Percentiles rank a stretch among this genome's conserved stretches.
Evolutionary conservation across 495 filamentous ascomycete genomes (phyloP).

Genomic region (Sordaria brevicollis): DNA sequence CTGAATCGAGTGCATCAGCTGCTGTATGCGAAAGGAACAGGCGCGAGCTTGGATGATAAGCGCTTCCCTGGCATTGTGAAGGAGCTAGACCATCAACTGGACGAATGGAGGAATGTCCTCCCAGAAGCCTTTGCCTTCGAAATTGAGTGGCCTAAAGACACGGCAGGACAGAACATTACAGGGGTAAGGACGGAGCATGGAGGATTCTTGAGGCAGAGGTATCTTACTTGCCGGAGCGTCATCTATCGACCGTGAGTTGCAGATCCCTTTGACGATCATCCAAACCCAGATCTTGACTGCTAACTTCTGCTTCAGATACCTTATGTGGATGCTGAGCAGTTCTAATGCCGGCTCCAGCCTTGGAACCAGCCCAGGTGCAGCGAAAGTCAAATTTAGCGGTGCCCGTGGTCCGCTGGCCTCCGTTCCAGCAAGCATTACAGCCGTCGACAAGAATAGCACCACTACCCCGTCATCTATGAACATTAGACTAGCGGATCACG

Average conservation of each 20-base stretch:
- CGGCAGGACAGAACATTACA: conserved; percentile 7
- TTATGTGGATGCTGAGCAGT: conserved; percentile 33
- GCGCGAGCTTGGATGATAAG: conserved; percentile 22
- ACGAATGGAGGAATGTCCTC: conserved; percentile 33
- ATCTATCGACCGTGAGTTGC: conserved; percentile 33
- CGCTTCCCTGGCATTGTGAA: conserved; percentile 30
- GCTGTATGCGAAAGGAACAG: conserved; percentile 14
- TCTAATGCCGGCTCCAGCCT: not conserved
- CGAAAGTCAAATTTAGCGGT: not conserved
- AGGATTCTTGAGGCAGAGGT: conserved; percentile 34
- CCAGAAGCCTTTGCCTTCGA: conserved; percentile 30
- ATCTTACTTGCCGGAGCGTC: conserved; percentile 36
- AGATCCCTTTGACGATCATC: not conserved
- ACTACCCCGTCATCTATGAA: not conserved
- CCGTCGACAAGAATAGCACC: not conserved
- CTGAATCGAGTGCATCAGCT: conserved; percentile 18
- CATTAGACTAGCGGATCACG: conserved; percentile 4
- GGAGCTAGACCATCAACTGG: conserved; percentile 34
- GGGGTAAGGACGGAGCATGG: conserved; percentile 18
- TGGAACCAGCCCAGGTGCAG: not conserved
- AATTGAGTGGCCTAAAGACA: not conserved
- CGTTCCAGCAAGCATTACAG: not conserved
- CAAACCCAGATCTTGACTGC: not conserved
- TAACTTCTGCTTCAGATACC: conserved; percentile 7
- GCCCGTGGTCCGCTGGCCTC: not conserved